These are phyloP conservation scores for Panaeolus papilionaceus DNA, from an alignment of 768 basidiomycete species.

Conservation along the genomic window DNA sequence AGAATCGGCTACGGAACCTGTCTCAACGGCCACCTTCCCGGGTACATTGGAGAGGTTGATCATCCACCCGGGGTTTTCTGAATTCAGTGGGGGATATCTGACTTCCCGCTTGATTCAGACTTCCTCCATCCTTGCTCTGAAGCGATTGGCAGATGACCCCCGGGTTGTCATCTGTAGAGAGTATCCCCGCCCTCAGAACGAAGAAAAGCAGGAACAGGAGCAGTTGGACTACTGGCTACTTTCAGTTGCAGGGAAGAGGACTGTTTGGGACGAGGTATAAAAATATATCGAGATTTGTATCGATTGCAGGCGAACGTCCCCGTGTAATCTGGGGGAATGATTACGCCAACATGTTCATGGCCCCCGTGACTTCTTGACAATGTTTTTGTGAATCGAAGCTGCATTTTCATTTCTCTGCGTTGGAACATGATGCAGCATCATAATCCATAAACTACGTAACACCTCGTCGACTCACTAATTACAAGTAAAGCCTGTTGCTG, in stretches of 20 bases:
- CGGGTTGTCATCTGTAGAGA: background rate
- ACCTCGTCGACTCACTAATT: too few relatives aligned
- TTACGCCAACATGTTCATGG: too few relatives aligned
- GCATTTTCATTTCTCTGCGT: background rate
- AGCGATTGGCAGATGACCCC: conserved; percentile 1
- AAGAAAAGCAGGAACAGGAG: background rate
- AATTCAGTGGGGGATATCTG: background rate
- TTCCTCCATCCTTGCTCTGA: background rate
- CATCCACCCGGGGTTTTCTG: background rate
- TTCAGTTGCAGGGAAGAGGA: background rate
- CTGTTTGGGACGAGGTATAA: background rate
- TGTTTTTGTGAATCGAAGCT: too few relatives aligned
- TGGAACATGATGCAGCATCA: background rate
- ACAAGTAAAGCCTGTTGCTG: background rate
- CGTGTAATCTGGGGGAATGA: background rate
- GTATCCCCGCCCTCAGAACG: background rate
- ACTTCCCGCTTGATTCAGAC: background rate
- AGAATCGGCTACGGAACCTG: background rate
- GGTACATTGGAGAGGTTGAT: background rate
- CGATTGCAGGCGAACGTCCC: background rate
- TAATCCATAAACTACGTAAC: too few relatives aligned
- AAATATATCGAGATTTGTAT: background rate
- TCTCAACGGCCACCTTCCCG: background rate
- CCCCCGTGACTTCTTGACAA: too few relatives aligned
- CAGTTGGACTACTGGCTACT: background rate